A percentile compares a stretch with the other conserved stretches of the same genome.
Evolutionary conservation across 768 basidiomycete genomes (phyloP).

Genomic region (Suillus americanus): DNA sequence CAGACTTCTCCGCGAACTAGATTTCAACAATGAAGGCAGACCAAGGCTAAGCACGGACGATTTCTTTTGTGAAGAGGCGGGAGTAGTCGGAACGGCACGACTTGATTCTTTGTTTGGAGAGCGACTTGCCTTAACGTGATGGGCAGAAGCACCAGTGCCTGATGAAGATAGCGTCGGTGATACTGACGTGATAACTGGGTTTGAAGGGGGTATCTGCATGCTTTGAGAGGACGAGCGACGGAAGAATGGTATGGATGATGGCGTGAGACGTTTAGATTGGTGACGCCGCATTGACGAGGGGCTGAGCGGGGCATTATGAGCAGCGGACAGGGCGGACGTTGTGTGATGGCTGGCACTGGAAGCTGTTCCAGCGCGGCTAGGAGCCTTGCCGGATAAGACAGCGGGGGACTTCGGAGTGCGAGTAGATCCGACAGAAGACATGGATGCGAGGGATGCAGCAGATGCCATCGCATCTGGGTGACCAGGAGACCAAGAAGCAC

Average conservation of each 20-base stretch:
- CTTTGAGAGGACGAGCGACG: slow-evolving; percentile 88
- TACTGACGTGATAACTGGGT: slow-evolving; percentile 38
- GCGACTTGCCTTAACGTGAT: slow-evolving; percentile 40
- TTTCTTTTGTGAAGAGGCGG: slow-evolving; percentile 70
- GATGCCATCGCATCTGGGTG: slow-evolving; percentile 79
- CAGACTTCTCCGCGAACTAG: slow-evolving; percentile 78
- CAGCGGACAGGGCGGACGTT: slow-evolving; percentile 51
- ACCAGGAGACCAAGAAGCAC: slow-evolving; percentile 62
- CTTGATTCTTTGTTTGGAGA: slow-evolving; percentile 57
- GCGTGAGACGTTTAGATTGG: slow-evolving; percentile 77
- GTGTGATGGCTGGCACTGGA: slow-evolving; percentile 76
- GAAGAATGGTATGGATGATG: slow-evolving; percentile 93
- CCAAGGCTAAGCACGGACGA: slow-evolving; percentile 81
- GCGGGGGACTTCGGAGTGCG: slow-evolving; percentile 47
- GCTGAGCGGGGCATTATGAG: slow-evolving; percentile 63
- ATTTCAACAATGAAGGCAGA: slow-evolving; percentile 81
- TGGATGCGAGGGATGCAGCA: slow-evolving; percentile 70
- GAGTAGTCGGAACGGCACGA: slow-evolving; percentile 52
- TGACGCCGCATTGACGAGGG: slow-evolving; percentile 70
- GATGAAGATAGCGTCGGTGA: slow-evolving; percentile 56
- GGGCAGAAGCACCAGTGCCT: slow-evolving; percentile 38
- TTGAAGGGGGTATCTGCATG: slow-evolving; percentile 63
- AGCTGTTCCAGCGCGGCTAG: slow-evolving; percentile 71
- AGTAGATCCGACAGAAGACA: slow-evolving; percentile 72
- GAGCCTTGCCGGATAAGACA: slow-evolving; percentile 49